Conservation (phyloP, 306 rosid species). For the Alnus rubra region DNA sequence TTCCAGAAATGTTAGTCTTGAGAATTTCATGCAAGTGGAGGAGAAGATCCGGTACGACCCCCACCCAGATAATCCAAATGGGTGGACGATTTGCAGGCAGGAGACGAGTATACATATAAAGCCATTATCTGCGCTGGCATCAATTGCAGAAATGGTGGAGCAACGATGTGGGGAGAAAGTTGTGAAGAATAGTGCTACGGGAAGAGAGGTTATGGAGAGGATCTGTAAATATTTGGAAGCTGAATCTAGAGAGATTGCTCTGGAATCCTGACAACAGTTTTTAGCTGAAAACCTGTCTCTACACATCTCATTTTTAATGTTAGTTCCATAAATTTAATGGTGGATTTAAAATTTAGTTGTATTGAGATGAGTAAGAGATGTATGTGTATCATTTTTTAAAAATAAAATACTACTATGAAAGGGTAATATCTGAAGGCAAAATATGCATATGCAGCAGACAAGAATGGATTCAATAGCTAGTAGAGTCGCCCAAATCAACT, state of each 20-base stretch:
- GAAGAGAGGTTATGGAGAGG: slow-evolving; percentile 96
- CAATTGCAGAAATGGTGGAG: slow-evolving; percentile 91
- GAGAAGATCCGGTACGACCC: slow-evolving; percentile 75
- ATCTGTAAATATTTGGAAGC: slow-evolving; percentile 92
- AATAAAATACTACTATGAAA: too few relatives aligned
- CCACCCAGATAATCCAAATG: slow-evolving; percentile 61
- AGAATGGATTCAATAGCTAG: too few relatives aligned
- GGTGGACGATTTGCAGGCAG: slow-evolving; percentile 81
- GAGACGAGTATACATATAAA: slow-evolving; percentile 74
- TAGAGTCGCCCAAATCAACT: too few relatives aligned
- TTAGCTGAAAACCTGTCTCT: slow-evolving; percentile 17
- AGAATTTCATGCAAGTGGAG: slow-evolving; percentile 76
- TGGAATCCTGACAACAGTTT: slow-evolving; percentile 34
- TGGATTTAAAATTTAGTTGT: too few relatives aligned
- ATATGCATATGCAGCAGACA: too few relatives aligned
- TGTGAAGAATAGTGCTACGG: slow-evolving; percentile 77
- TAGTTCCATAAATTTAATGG: too few relatives aligned
- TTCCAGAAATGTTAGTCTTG: slow-evolving; percentile 65
- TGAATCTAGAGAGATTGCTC: slow-evolving; percentile 53
- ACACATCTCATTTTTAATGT: too few relatives aligned
- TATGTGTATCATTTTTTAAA: too few relatives aligned
- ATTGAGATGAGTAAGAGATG: too few relatives aligned
- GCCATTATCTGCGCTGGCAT: slow-evolving; percentile 80
- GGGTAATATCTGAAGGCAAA: too few relatives aligned
- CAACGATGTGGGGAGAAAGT: slow-evolving; percentile 79